Evolutionary conservation across 1,284 basidiomycete genomes (phyloP).

Genomic region (Gymnopus androsaceus): DNA sequence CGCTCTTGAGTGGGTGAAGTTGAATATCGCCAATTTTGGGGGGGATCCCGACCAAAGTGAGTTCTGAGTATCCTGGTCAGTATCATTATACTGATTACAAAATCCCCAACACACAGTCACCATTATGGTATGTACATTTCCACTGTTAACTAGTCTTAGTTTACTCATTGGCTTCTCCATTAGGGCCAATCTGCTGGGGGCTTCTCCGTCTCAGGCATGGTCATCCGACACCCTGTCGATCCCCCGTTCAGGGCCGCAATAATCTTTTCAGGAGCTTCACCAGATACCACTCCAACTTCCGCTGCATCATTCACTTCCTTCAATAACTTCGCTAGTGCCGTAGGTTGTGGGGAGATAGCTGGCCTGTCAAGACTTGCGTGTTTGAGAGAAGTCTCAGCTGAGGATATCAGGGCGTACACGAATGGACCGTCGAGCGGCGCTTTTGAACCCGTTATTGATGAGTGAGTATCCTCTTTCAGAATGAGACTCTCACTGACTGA

Average conservation of each 20-base stretch:
- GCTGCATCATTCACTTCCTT: constrained; percentile 16
- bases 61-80: constrained; percentile 24
- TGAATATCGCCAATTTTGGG: constrained; percentile 23
- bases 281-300: neutral
- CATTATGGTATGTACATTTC: too few species aligned
- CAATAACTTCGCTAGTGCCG: constrained; percentile 13
- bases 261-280: constrained; percentile 1
- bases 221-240: too few species aligned
- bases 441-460: constrained; percentile 16
- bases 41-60: constrained; percentile 21
- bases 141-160: too few species aligned
- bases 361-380: constrained; percentile 17
- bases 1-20: constrained; percentile 22
- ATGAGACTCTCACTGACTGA: neutral
- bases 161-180: too few species aligned
- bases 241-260: too few species aligned
- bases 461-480: constrained; percentile 5
- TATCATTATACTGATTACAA: neutral
- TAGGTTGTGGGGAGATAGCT: constrained; percentile 17
- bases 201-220: constrained; percentile 15
- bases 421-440: constrained; percentile 11
- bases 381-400: constrained; percentile 13
- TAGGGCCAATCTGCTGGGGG: constrained; percentile 23
- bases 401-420: constrained; percentile 15
- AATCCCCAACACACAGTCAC: too few species aligned